Conservation (phyloP, 2,329 filamentous ascomycete species). For the Pseudogymnoascus destructans region DNA sequence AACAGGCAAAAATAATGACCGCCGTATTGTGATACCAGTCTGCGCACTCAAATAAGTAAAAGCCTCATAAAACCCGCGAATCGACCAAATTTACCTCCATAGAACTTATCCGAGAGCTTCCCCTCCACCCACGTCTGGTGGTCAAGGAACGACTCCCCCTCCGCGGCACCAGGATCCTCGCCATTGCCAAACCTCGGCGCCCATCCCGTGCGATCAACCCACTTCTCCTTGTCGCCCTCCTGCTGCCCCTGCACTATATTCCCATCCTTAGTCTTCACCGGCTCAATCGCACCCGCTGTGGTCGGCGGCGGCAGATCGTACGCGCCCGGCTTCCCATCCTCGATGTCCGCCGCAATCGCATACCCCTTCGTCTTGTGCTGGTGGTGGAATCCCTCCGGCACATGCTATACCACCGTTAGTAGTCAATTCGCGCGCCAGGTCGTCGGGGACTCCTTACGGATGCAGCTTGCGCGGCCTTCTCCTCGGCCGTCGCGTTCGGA, state of each 20-base stretch:
- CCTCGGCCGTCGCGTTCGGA: constrained; percentile 66
- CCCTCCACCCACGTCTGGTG: constrained; percentile 80
- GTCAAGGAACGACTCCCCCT: constrained; percentile 61
- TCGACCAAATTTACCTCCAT: constrained; percentile 49
- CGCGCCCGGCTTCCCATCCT: constrained; percentile 52
- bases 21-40: constrained; percentile 98
- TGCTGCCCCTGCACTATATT: constrained; percentile 36
- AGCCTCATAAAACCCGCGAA: not conserved
- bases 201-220: constrained; percentile 63
- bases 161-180: constrained; percentile 33
- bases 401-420: constrained; percentile 33
- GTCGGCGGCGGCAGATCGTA: constrained; percentile 68
- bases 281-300: constrained; percentile 50
- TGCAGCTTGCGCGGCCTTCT: constrained; percentile 71
- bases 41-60: constrained; percentile 25
- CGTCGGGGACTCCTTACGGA: constrained; percentile 42
- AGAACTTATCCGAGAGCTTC: constrained; percentile 77
- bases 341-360: constrained; percentile 66
- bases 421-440: not conserved
- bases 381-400: constrained; percentile 52
- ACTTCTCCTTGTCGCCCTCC: constrained; percentile 41
- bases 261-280: constrained; percentile 35
- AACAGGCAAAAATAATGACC: constrained; percentile 85
- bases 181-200: constrained; percentile 70
- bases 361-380: constrained; percentile 48